Percentiles rank a stretch among this genome's conserved stretches.
Conservation (phyloP, 345 rosid species). For the Lenwebbia sp. region DNA sequence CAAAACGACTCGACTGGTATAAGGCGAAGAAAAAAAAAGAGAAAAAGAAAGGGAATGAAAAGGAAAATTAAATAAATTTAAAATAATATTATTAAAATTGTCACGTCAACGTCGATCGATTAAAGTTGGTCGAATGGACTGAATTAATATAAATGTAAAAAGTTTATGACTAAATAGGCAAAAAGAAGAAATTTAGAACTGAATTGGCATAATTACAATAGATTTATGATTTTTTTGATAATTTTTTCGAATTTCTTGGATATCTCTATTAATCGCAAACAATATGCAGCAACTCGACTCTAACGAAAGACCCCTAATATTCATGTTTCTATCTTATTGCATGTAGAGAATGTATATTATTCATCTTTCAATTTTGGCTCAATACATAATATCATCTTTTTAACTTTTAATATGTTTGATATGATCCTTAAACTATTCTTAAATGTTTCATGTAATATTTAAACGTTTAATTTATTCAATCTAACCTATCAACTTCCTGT, state of each 20-base stretch:
- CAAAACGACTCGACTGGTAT: too few relatives aligned
- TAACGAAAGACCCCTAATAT: background rate
- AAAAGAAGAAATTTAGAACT: too few relatives aligned
- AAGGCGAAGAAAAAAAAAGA: too few relatives aligned
- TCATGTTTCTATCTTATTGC: background rate
- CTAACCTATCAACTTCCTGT: background rate
- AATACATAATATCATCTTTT: background rate
- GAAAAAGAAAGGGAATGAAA: too few relatives aligned
- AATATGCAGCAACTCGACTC: background rate
- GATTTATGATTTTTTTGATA: too few relatives aligned
- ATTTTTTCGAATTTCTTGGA: background rate
- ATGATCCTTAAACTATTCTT: accelerated
- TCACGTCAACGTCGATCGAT: too few relatives aligned
- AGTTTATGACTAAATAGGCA: too few relatives aligned
- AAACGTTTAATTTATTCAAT: accelerated
- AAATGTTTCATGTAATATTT: background rate
- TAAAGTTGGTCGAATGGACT: too few relatives aligned
- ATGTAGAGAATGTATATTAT: background rate
- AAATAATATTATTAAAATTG: too few relatives aligned
- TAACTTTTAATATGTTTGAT: background rate
- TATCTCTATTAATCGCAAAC: background rate
- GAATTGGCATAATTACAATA: too few relatives aligned
- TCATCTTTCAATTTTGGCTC: accelerated
- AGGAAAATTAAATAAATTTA: too few relatives aligned
- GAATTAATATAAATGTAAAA: too few relatives aligned